Conservation (phyloP, 441 rosid genomes). For the Gossypium aridum region DNA sequence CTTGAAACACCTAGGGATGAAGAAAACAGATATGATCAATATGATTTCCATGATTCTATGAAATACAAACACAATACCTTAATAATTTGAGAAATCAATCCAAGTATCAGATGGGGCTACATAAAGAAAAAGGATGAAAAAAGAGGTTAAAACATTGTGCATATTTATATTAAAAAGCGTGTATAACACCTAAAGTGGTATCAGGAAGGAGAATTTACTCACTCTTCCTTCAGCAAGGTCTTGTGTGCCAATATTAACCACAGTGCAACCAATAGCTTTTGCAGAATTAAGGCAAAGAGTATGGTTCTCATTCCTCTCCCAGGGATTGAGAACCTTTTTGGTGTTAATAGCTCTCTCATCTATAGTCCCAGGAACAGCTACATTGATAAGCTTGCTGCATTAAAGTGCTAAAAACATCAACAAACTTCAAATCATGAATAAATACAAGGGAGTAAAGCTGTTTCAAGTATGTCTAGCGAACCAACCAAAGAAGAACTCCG, state of each 20-base stretch:
- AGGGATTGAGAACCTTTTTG: constrained; percentile 72
- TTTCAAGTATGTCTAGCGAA: neutral
- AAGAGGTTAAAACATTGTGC: constrained; percentile 1
- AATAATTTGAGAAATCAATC: constrained; percentile 92
- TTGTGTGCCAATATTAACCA: constrained; percentile 92
- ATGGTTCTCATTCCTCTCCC: constrained; percentile 99
- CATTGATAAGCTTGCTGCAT: constrained; percentile 91
- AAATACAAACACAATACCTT: constrained; percentile 48
- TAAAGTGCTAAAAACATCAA: constrained; percentile 12
- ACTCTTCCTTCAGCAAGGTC: constrained; percentile 96
- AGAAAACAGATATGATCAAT: neutral
- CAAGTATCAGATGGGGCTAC: constrained; percentile 95
- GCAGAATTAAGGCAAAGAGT: constrained; percentile 97
- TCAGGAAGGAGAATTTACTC: constrained; percentile 23
- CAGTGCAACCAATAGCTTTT: constrained; percentile 98
- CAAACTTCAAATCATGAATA: constrained; percentile 6
- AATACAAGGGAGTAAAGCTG: neutral
- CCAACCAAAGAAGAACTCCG: constrained; percentile 97
- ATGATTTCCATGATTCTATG: neutral
- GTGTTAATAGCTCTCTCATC: constrained; percentile 99
- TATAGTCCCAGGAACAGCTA: constrained; percentile 96
- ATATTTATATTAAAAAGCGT: neutral
- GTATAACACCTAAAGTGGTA: neutral
- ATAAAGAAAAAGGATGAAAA: constrained; percentile 6
- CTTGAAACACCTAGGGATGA: neutral